These are phyloP conservation scores for Geotrichum restrictum DNA, from an alignment of 1,139 yeast genomes.

Conservation along the genomic window DNA sequence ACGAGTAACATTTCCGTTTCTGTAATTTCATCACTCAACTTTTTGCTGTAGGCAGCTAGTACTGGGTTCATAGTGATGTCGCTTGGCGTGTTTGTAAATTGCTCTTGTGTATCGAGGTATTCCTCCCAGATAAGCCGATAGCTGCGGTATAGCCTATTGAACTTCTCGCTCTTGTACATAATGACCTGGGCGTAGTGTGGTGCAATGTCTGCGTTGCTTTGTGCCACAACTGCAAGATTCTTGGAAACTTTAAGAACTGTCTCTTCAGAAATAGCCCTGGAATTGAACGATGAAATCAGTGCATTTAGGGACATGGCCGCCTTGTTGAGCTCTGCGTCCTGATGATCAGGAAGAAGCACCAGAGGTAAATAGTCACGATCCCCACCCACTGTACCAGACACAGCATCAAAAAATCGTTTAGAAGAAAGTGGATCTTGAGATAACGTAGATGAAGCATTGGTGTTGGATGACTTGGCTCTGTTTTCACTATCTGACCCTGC, in stretches of 20 bases:
- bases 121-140: constrained; percentile 22
- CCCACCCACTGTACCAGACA: constrained; percentile 31
- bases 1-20: constrained; percentile 22
- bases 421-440: constrained; percentile 32
- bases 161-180: constrained; percentile 26
- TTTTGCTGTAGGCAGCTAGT: constrained; percentile 16
- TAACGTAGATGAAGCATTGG: constrained; percentile 13
- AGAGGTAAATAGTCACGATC: constrained; percentile 32
- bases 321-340: constrained; percentile 28
- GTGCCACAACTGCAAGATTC: constrained; percentile 26
- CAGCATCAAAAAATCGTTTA: constrained; percentile 32
- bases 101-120: constrained; percentile 18
- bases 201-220: constrained; percentile 20
- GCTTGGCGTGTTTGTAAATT: constrained; percentile 1
- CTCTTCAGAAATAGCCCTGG: constrained; percentile 30
- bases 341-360: constrained; percentile 31
- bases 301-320: constrained; percentile 33
- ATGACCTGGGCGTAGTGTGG: constrained; percentile 27
- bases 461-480: constrained; percentile 3
- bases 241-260: constrained; percentile 27
- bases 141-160: constrained; percentile 23
- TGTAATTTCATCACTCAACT: constrained; percentile 18
- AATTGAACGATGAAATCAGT: constrained; percentile 32
- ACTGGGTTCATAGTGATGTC: constrained; percentile 17
- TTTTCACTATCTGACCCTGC: constrained; percentile 13